Evolutionary conservation across 1,139 yeast genomes (phyloP).

Genomic region (Spathaspora sp.): DNA sequence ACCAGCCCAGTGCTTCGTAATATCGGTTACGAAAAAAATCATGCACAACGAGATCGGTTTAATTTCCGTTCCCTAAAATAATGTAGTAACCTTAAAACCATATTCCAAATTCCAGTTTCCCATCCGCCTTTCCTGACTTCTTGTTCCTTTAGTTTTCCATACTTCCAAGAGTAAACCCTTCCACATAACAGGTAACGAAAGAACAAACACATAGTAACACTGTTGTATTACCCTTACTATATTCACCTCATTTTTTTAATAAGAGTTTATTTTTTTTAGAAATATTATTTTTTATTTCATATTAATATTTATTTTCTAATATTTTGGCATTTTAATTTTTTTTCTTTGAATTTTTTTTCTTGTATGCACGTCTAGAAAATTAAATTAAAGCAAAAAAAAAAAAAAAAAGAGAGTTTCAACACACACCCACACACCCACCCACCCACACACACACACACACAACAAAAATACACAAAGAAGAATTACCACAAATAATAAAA

Average conservation of each 20-base stretch:
- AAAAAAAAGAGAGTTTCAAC: neutral
- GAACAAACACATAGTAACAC: no score
- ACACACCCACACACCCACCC: neutral
- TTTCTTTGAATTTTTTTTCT: neutral
- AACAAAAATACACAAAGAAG: neutral
- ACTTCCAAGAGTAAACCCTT: no score
- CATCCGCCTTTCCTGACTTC: no score
- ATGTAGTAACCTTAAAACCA: no score
- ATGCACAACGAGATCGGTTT: no score
- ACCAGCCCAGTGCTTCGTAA: no score
- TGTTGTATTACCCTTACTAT: neutral
- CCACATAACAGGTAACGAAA: neutral
- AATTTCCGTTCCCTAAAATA: no score
- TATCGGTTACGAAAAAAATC: no score
- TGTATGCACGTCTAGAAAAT: neutral
- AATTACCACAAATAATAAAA: slow-evolving; percentile 1
- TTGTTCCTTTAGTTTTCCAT: no score
- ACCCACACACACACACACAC: slow-evolving; percentile 1
- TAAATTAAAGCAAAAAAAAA: neutral
- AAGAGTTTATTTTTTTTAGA: neutral
- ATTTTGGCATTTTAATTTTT: neutral
- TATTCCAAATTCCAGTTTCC: no score
- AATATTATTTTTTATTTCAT: neutral
- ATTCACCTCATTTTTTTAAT: neutral
- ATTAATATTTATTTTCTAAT: neutral